Evolutionary conservation across 169 alveolate species (phyloP).

Genomic region (Cystoisospora suis): DNA sequence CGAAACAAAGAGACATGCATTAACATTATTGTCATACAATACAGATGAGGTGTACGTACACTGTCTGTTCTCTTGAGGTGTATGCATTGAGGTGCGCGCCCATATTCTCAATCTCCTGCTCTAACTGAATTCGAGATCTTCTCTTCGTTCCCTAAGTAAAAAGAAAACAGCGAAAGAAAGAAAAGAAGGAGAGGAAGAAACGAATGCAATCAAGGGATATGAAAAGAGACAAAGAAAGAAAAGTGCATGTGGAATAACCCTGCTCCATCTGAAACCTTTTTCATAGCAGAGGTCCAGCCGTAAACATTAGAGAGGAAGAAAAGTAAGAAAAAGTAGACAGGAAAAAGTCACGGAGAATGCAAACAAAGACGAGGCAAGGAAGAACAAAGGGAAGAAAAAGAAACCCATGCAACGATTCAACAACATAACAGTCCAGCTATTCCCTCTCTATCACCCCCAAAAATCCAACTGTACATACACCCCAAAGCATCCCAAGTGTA

Average conservation of each 20-base stretch:
- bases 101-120: slow-evolving; percentile 93
- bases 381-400: no score
- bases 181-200: background rate
- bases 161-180: background rate
- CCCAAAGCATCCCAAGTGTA: no score
- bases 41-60: slow-evolving; percentile 69
- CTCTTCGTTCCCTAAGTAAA: slow-evolving; percentile 89
- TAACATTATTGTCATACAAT: no score
- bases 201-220: background rate
- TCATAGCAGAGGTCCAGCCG: no score
- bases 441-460: no score
- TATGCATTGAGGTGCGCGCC: slow-evolving; percentile 97
- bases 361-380: no score
- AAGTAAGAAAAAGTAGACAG: background rate
- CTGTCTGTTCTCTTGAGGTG: slow-evolving; percentile 97
- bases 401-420: no score
- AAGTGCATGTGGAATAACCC: background rate
- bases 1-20: background rate
- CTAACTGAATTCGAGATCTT: slow-evolving; percentile 89
- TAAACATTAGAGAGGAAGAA: no score
- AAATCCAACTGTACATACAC: no score
- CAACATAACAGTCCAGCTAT: no score
- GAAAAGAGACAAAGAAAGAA: background rate
- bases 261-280: no score
- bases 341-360: no score